Evolutionary conservation across 2,329 filamentous ascomycete species (phyloP).

Genomic region (Talaromyces islandicus): DNA sequence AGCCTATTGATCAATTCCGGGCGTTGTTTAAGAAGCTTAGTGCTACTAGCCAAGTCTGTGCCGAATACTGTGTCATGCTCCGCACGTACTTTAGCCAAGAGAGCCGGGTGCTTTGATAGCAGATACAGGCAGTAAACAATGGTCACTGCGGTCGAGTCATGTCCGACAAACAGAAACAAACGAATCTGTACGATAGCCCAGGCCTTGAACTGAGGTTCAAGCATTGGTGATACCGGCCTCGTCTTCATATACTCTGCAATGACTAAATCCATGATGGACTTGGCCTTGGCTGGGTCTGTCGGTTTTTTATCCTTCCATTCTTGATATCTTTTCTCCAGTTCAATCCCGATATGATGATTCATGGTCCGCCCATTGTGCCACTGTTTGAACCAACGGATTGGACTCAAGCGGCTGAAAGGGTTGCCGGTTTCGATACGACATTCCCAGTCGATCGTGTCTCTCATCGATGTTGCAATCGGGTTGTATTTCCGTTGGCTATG

Average conservation of each 20-base stretch:
- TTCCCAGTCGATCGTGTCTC: background rate
- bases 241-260: background rate
- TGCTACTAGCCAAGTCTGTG: constrained; percentile 29
- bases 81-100: constrained; percentile 31
- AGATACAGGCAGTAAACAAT: constrained; percentile 32
- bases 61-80: constrained; percentile 52
- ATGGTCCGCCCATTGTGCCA: background rate
- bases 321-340: background rate
- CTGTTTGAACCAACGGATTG: background rate
- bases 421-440: background rate
- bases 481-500: background rate
- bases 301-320: background rate
- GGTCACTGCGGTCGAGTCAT: constrained; percentile 21
- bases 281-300: background rate
- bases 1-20: constrained; percentile 46
- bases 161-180: constrained; percentile 25
- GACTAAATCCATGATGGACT: background rate
- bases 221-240: background rate
- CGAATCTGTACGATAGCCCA: background rate
- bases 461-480: background rate
- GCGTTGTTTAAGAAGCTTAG: constrained; percentile 34
- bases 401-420: background rate
- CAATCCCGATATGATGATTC: background rate
- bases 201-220: background rate
- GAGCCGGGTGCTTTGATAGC: constrained; percentile 26